phyloP scores from a whole-genome alignment of 352 stramenopile species.

The Phytophthora citrophthora region DNA sequence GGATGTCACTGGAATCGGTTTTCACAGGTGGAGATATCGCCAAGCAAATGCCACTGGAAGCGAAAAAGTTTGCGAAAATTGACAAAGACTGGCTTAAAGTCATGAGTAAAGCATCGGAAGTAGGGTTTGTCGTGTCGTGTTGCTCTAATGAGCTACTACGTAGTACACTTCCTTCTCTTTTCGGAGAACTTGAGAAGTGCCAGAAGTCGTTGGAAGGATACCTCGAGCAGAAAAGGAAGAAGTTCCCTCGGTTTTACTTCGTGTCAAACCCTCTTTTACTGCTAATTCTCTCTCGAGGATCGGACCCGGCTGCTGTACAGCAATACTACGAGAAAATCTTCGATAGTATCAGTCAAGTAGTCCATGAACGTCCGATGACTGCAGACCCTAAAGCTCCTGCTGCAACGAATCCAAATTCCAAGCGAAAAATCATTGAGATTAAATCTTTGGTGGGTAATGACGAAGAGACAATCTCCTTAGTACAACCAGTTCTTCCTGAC shows the following conservation, averaged over 20 bases:
- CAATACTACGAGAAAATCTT: constrained; percentile 92
- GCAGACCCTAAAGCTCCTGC: constrained; percentile 11
- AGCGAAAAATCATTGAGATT: constrained; percentile 74
- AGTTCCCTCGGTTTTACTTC: constrained; percentile 94
- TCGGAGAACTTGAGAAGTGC: constrained; percentile 91
- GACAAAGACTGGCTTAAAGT: constrained; percentile 93
- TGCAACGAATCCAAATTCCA: constrained; percentile 33
- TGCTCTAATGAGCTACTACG: constrained; percentile 88
- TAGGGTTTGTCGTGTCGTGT: constrained; percentile 75
- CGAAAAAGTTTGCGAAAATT: constrained; percentile 93
- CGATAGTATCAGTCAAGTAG: constrained; percentile 78
- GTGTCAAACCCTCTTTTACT: constrained; percentile 92
- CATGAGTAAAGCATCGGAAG: constrained; percentile 86
- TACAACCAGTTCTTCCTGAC: constrained; percentile 56
- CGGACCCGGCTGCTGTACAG: constrained; percentile 77
- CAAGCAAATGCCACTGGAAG: constrained; percentile 93
- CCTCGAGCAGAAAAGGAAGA: constrained; percentile 91
- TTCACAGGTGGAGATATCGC: constrained; percentile 94
- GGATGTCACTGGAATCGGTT: constrained; percentile 91
- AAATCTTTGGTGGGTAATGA: constrained; percentile 75
- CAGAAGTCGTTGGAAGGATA: constrained; percentile 93
- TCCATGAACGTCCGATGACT: constrained; percentile 54
- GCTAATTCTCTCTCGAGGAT: constrained; percentile 88
- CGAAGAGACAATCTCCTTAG: constrained; percentile 78
- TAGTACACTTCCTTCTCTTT: constrained; percentile 87